Base-by-base conservation (phyloP, 192 early-diverging fungal genomes). In the Mortierella claussenii region DNA sequence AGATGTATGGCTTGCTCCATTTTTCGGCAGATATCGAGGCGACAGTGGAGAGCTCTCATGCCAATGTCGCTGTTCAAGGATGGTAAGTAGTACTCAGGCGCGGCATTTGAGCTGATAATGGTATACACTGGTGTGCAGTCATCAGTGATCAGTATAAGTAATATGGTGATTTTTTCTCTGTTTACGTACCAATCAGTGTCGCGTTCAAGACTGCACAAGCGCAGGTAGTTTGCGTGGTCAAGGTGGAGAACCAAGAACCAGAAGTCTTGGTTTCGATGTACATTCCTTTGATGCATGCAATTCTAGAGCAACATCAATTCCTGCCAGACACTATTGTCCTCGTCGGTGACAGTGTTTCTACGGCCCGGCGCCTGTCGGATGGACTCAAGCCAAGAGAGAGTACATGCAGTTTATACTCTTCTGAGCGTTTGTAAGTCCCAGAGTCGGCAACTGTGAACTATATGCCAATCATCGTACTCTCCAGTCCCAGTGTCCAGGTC, bases 1-100 rank as follows among this genome's bases (percentile, higher is more conserved):
- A 85, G 26, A 79, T 91, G 42, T 83, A 90, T 53, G 90, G 89
- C 2, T 80, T 90, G 42, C 76, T 88, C 51, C 86, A 93, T 74
- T 93, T 91, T 66, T 81, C 88, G n/a, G 62, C 70, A 18, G 93
- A 95, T 52, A 80, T 94, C 31, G 94, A 96, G 70, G 51, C 82
- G n/a, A 86, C 90, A 0, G 87, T 92, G 34, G 94, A 93, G 61
- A 78, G 85, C 33, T 67, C 75, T 23, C 74, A 79, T 61, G 60
- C 73, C 18, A 76, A 76, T 48, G 73, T 76, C 3, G 73, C 73
- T 1, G 5, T 28, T 1, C 73, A 76, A 34, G 73, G 73, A 55
- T 76, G 70, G 70, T 75, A 66, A 23, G 69, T 53, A 6, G 5
- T 4, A n/a, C n/a, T n/a, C n/a, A n/a, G n/a, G n/a, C n/a, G n/a